These are phyloP conservation scores for Plasmodium coatneyi DNA, from an alignment of 169 alveolate species.

Conservation along the genomic window DNA sequence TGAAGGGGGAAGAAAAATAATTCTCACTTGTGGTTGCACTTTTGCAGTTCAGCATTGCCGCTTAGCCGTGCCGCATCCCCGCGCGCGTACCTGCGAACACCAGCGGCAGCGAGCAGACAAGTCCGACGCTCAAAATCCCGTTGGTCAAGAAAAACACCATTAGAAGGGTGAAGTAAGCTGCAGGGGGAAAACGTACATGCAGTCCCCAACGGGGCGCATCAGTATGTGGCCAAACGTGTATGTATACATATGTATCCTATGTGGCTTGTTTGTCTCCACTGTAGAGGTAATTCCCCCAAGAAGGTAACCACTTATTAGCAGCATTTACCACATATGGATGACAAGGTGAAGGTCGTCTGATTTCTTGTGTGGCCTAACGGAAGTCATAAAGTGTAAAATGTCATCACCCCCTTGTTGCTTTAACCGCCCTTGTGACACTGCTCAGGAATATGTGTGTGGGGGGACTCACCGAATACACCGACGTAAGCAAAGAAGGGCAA, in stretches of 20 bases:
- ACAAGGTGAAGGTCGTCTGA: conserved; percentile 26
- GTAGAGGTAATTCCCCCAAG: background rate
- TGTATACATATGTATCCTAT: background rate
- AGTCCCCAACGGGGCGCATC: background rate
- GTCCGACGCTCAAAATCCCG: conserved; percentile 63
- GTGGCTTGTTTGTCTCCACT: background rate
- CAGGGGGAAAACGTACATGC: background rate
- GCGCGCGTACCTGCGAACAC: conserved; percentile 45
- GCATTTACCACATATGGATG: conserved; percentile 31
- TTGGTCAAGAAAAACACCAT: conserved; percentile 24
- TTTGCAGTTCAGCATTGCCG: background rate
- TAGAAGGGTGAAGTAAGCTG: conserved; percentile 37
- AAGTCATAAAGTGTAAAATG: background rate
- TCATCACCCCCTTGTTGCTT: background rate
- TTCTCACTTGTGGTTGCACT: background rate
- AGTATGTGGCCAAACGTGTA: background rate
- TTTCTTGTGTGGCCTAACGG: conserved; percentile 39
- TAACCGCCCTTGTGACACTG: background rate
- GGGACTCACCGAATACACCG: conserved; percentile 60
- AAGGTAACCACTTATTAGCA: background rate
- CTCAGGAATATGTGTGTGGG: background rate
- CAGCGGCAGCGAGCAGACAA: conserved; percentile 47
- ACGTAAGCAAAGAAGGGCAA: conserved; percentile 42
- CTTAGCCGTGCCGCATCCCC: background rate
- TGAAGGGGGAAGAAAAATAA: background rate